Percentiles rank a stretch among this genome's conserved stretches.
These are phyloP conservation scores for Flammula alnicola DNA, from an alignment of 1,284 basidiomycete genomes.

Conservation along the genomic window DNA sequence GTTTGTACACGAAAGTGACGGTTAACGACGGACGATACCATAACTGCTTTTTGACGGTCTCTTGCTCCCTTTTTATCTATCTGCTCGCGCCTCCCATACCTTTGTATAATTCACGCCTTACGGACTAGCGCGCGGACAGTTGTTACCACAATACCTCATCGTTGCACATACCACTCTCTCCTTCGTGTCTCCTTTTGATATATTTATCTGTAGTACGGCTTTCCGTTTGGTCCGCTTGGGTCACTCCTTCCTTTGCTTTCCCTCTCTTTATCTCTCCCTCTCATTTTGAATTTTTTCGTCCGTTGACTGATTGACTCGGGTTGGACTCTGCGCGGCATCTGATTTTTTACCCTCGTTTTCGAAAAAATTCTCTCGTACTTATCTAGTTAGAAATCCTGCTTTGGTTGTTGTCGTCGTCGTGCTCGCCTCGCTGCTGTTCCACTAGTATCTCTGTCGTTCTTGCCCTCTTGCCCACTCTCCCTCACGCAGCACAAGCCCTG, in stretches of 20 bases:
- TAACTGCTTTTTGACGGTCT: conserved; percentile 10
- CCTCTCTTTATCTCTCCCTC: conserved; percentile 9
- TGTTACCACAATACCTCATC: background rate
- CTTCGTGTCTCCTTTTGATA: conserved; percentile 11
- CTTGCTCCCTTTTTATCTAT: conserved; percentile 6
- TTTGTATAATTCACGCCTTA: conserved; percentile 3
- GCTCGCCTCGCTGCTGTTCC: background rate
- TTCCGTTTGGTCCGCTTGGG: conserved; percentile 20
- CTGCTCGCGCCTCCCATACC: conserved; percentile 9
- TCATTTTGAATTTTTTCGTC: conserved; percentile 4
- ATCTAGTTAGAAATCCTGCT: too few species aligned
- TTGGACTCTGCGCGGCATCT: background rate
- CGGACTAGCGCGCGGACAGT: background rate
- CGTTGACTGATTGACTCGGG: background rate
- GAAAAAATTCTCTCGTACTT: too few species aligned
- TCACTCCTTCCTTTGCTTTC: conserved; percentile 7
- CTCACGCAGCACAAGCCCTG: conserved; percentile 20
- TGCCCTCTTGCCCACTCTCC: conserved; percentile 5
- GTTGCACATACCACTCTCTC: background rate
- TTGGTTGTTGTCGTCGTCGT: background rate
- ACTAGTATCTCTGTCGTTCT: background rate
- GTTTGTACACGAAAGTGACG: conserved; percentile 19
- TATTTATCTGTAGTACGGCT: conserved; percentile 13
- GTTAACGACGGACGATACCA: conserved; percentile 17
- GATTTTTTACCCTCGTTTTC: too few species aligned